Conservation (phyloP, 805 yeast genomes). For the Saccharomyces paradoxus region DNA sequence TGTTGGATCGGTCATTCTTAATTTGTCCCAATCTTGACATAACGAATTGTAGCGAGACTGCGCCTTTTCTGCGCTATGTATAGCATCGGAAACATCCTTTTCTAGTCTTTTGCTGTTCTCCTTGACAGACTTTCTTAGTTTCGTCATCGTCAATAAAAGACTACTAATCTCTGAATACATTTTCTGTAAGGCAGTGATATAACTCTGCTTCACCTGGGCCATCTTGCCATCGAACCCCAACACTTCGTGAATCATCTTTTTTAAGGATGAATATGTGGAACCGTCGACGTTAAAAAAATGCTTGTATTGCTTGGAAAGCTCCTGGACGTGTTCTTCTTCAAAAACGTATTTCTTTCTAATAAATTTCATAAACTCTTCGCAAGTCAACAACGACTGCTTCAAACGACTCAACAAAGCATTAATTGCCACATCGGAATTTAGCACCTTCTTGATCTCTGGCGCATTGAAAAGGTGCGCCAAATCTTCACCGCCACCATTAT, state of each 20-base stretch:
- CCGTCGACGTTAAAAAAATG: constrained; percentile 31
- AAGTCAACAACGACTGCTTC: constrained; percentile 70
- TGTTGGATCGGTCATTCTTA: constrained; percentile 72
- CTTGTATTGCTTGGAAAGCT: constrained; percentile 60
- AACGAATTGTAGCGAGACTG: constrained; percentile 65
- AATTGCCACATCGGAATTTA: constrained; percentile 67
- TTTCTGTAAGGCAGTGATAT: constrained; percentile 66
- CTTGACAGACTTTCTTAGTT: constrained; percentile 66
- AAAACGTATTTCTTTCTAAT: constrained; percentile 67
- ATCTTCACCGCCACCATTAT: constrained; percentile 16
- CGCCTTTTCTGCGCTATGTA: constrained; percentile 80
- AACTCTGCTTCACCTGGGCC: constrained; percentile 62
- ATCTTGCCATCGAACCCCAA: constrained; percentile 73
- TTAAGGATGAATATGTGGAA: constrained; percentile 40
- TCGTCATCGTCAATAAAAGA: constrained; percentile 58
- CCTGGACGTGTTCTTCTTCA: constrained; percentile 72
- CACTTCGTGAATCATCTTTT: constrained; percentile 55
- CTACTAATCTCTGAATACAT: constrained; percentile 82
- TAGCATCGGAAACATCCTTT: constrained; percentile 77
- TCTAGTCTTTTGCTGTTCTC: constrained; percentile 79
- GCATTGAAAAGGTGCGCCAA: constrained; percentile 33
- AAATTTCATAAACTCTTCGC: constrained; percentile 78
- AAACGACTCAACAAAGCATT: constrained; percentile 63
- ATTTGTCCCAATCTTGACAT: constrained; percentile 79
- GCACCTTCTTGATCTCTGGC: constrained; percentile 42